Evolutionary conservation across 768 basidiomycete species (phyloP).

Genomic region (Tulasnella calospora): DNA sequence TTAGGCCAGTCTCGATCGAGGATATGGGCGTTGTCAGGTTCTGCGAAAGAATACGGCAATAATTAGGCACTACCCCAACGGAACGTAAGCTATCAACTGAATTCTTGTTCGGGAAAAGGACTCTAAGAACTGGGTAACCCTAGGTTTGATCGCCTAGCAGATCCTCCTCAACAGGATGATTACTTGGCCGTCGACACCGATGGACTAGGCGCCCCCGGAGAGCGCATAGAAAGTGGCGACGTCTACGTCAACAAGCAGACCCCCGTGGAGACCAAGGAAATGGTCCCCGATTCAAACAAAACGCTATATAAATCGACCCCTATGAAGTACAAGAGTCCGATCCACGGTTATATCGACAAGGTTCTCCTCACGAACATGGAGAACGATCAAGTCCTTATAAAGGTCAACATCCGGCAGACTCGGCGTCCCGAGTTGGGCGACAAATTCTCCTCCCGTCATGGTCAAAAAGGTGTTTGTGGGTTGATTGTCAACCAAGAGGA

Average conservation of each 20-base stretch:
- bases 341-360: conserved; percentile 93
- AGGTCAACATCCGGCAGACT: conserved; percentile 95
- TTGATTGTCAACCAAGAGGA: conserved; percentile 98
- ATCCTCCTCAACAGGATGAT: conserved; percentile 72
- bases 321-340: conserved; percentile 88
- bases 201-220: conserved; percentile 91
- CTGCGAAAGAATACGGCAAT: conserved; percentile 91
- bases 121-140: background rate
- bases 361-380: conserved; percentile 97
- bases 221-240: conserved; percentile 86
- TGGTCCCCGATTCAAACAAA: conserved; percentile 69
- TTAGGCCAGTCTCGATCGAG: conserved; percentile 91
- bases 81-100: conserved; percentile 63
- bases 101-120: background rate
- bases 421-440: conserved; percentile 94
- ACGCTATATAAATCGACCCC: conserved; percentile 88
- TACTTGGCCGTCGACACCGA: conserved; percentile 90
- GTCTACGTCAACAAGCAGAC: conserved; percentile 97
- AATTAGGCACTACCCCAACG: conserved; percentile 93
- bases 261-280: conserved; percentile 87
- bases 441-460: conserved; percentile 97
- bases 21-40: conserved; percentile 96
- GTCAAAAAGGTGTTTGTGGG: conserved; percentile 98
- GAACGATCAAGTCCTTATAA: conserved; percentile 92
- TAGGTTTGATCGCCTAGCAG: conserved; percentile 90